phyloP scores from a whole-genome alignment of 805 yeast species.

The Kluyveromyces lactis region DNA sequence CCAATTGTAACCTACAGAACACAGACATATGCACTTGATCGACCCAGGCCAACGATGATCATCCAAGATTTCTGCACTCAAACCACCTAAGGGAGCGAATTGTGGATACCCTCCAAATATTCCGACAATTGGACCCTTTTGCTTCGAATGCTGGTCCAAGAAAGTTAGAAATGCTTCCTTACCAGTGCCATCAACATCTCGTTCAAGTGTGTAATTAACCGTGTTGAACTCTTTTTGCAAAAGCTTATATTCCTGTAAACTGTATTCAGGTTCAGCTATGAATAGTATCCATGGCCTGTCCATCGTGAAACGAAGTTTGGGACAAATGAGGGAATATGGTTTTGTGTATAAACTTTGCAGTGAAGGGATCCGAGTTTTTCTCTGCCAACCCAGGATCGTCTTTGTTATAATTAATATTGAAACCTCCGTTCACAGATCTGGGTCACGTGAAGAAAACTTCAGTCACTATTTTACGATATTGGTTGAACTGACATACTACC shows the following conservation, averaged over 20 bases:
- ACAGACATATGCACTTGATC: slow-evolving; percentile 41
- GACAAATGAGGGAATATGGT: too few species aligned
- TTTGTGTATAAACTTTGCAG: too few species aligned
- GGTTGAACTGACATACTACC: too few species aligned
- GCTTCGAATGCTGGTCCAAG: background rate
- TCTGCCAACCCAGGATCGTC: too few species aligned
- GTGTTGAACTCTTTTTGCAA: background rate
- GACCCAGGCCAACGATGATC: slow-evolving; percentile 32
- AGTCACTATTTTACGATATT: too few species aligned
- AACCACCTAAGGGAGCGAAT: slow-evolving; percentile 43
- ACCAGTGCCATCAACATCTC: background rate
- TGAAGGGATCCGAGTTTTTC: too few species aligned
- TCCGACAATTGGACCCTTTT: slow-evolving; percentile 2
- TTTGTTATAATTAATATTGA: too few species aligned
- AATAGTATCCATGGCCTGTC: slow-evolving; percentile 4
- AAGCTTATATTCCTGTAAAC: background rate
- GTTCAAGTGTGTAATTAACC: background rate
- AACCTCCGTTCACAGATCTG: too few species aligned
- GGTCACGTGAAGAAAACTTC: too few species aligned
- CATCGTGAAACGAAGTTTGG: background rate
- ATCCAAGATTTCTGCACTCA: slow-evolving; percentile 35
- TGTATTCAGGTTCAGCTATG: slow-evolving; percentile 1
- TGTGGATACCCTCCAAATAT: slow-evolving; percentile 58
- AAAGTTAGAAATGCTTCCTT: background rate
- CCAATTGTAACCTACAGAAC: slow-evolving; percentile 52